Base-by-base conservation (phyloP, 139 green algal species). In the Ulvella scutata region DNA sequence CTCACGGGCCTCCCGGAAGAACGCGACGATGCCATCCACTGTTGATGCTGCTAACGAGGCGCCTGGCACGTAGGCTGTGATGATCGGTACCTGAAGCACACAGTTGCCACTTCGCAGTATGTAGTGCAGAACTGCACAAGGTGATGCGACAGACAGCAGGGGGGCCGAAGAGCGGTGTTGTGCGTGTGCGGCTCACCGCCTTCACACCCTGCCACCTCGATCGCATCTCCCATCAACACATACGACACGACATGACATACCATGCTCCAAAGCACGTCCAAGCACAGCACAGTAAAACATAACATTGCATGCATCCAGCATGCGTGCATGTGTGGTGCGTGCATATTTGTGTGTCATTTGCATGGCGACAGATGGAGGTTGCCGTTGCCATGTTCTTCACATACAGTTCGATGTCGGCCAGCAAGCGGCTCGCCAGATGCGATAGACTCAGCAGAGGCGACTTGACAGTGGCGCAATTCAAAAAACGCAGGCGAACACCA, bases 1-100 rank as follows among this genome's bases (percentile, higher is more conserved):
- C 84, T 81, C 77, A 91, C 87, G 67, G 90, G 88, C 87, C 3
- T 81, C 86, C 3, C 94, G 26, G 81, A 99, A 99, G 34, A 98
- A 96, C 73, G 94, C 84, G n/a, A 98, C 93, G 3, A 95, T 84
- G 0, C 82, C 81, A 26, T 93, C 84, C 31, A 98, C 82, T 6
- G 90, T 86, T 2, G 88, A 72, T 62, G 61, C 72, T 44, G 76
- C 59, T 33, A n/a, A 28, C 59, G 51, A 67, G 20, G 51, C n/a
- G 51, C 33, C 33, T n/a, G 51, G 51, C 20, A 36, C n/a, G 51
- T 67, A 67, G 9, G 51, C 51, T 67, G 51, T 36, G 13, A 67
- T 67, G 17, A 67, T 23, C n/a, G 51, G 51, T 26, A 67, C 51
- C 51, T 67, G 51, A 6, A 67, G 6, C 7, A 67, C 51, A 67